phyloP scores from a whole-genome alignment of 176 grass and related monocot species.

The Lolium perenne region DNA sequence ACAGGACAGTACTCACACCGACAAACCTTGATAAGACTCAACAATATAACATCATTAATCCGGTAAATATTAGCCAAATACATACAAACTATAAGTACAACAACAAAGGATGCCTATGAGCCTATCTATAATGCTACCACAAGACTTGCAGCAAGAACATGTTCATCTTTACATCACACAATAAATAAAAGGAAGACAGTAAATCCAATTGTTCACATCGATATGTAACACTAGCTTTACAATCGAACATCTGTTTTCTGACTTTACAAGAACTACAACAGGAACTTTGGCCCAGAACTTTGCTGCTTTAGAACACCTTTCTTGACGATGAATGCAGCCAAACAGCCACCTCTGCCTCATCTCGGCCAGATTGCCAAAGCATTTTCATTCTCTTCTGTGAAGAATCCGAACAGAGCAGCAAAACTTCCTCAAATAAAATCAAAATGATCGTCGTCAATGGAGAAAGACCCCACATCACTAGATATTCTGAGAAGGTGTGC shows the following conservation, averaged over 20 bases:
- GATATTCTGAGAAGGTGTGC: slow-evolving; percentile 66
- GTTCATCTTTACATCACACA: slow-evolving; percentile 27
- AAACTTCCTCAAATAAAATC: slow-evolving; percentile 46
- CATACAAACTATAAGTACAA: slow-evolving; percentile 43
- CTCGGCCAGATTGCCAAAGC: neutral
- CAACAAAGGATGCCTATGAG: slow-evolving; percentile 32
- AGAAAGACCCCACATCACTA: slow-evolving; percentile 45
- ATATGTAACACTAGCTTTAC: slow-evolving; percentile 60
- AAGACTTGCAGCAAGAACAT: slow-evolving; percentile 22
- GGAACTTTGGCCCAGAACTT: slow-evolving; percentile 8
- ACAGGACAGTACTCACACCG: neutral
- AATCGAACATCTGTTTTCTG: slow-evolving; percentile 26
- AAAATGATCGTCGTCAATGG: slow-evolving; percentile 51
- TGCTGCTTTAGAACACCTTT: slow-evolving; percentile 13
- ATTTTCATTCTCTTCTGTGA: slow-evolving; percentile 27
- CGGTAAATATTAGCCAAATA: slow-evolving; percentile 36
- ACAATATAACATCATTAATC: slow-evolving; percentile 1
- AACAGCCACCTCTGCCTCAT: neutral
- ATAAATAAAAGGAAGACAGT: slow-evolving; percentile 35
- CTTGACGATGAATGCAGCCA: neutral
- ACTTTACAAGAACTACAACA: slow-evolving; percentile 49
- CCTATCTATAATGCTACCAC: slow-evolving; percentile 24
- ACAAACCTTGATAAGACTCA: neutral
- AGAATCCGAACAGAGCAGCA: neutral
- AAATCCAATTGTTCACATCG: neutral